phyloP scores from a whole-genome alignment of 345 rosid genomes.

The Carallia brachiata region DNA sequence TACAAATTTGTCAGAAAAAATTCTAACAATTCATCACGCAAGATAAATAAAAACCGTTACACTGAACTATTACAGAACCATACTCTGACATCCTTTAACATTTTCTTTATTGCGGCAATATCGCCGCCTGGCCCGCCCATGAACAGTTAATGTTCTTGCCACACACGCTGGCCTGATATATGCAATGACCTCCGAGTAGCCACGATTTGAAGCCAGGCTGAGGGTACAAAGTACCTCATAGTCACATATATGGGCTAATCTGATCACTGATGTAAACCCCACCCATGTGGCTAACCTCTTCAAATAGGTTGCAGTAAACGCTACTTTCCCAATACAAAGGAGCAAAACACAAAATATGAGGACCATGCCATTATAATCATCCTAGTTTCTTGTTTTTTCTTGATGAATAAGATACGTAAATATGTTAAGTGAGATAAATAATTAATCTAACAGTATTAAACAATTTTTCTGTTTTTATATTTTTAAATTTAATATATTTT shows the following conservation, averaged over 20 bases:
- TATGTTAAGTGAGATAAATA: too few relatives aligned
- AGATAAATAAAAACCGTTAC: too few relatives aligned
- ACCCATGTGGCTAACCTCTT: neutral
- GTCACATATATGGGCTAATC: neutral
- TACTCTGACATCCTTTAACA: too few relatives aligned
- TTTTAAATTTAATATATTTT: neutral
- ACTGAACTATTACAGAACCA: too few relatives aligned
- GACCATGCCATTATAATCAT: neutral
- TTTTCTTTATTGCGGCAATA: too few relatives aligned
- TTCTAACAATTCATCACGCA: too few relatives aligned
- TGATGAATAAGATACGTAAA: too few relatives aligned
- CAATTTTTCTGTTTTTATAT: too few relatives aligned
- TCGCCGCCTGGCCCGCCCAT: too few relatives aligned
- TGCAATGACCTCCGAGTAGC: neutral
- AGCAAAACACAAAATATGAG: neutral
- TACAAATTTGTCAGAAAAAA: too few relatives aligned
- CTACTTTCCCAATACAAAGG: neutral
- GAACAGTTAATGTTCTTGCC: too few relatives aligned
- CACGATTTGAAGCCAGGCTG: neutral
- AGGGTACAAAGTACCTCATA: neutral
- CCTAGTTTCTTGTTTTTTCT: neutral
- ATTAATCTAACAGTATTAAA: too few relatives aligned
- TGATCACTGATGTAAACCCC: slow-evolving; percentile 2
- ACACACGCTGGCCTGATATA: neutral
- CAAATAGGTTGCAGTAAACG: neutral